Conservation (phyloP, 495 filamentous ascomycete genomes). For the Xylaria curta region DNA sequence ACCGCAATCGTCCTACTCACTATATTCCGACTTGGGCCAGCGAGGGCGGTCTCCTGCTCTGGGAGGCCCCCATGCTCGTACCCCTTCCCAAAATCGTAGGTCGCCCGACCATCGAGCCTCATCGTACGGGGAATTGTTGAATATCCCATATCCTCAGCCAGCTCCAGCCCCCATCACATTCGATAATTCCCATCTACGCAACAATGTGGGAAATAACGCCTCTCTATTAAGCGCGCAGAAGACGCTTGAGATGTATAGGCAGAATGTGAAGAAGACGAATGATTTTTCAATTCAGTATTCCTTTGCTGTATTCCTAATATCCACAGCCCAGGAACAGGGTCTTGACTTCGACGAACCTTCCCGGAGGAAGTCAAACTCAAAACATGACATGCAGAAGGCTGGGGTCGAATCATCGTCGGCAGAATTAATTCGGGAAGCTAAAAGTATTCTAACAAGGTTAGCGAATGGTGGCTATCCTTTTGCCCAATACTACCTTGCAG, state of each 20-base stretch:
- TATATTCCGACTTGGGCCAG: constrained; percentile 66
- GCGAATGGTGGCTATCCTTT: constrained; percentile 89
- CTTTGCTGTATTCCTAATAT: constrained; percentile 92
- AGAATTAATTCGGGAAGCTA: constrained; percentile 85
- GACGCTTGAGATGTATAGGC: constrained; percentile 96
- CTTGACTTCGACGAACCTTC: constrained; percentile 47
- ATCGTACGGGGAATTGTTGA: constrained; percentile 87
- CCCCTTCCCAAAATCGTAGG: constrained; percentile 67
- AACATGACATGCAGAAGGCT: constrained; percentile 50
- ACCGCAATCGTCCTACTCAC: constrained; percentile 75
- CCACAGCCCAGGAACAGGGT: constrained; percentile 75
- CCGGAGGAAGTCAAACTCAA: constrained; percentile 51
- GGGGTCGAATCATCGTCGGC: constrained; percentile 57
- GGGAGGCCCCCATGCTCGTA: constrained; percentile 52
- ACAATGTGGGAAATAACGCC: constrained; percentile 83
- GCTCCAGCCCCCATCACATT: constrained; percentile 74
- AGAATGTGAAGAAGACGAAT: constrained; percentile 95
- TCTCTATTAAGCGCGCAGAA: constrained; percentile 87
- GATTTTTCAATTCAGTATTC: constrained; percentile 89
- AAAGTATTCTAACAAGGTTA: constrained; percentile 83
- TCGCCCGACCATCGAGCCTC: constrained; percentile 79
- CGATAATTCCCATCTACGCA: constrained; percentile 78
- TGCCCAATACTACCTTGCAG: constrained; percentile 95
- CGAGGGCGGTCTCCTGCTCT: constrained; percentile 67
- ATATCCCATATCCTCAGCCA: constrained; percentile 87